Evolutionary conservation across 805 yeast genomes (phyloP), one percentile per base, ranked within the genome.

Genomic region (Jamesozyma jinghongensis): DNA sequence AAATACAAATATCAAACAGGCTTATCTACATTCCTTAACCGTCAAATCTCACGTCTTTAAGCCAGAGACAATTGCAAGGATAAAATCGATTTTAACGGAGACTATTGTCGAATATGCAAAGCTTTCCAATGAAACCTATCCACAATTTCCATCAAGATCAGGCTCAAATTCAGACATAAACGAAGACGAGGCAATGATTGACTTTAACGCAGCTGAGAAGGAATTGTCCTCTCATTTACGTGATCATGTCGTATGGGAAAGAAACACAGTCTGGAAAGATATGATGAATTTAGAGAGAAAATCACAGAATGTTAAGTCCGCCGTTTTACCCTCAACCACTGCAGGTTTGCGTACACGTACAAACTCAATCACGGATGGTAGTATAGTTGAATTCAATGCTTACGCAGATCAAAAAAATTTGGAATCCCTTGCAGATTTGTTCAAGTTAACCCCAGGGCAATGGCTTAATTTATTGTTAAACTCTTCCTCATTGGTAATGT

Each of bases 221-320:
- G 76, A 70, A 61, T 61, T 78, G 33, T 63, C 71, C 40, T 54
- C 74, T 44, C 73, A 76, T 65, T 64, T 90, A 48, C 71, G 97
- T 48, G 98, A 90, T 53, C 94, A 90, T 60, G 84, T 90, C 28
- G 95, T 88, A 16, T 90, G 96, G 94, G 97, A 90, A 64, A 74
- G 98, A 61, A 87, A 87, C 59, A 90, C 97, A 0, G 97, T 90
- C 22, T 90, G 98, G 98, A 80, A 92, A 57, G 97, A 90, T 61
- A 80, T 90, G 81, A 81, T 90, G 57, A 90, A 92, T 18, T 63
- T 88, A 52, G 96, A 88, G 59, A 74, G 95, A 50, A 84, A 84
- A 53, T 69, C 88, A 1, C 90, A 87, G 52, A 86, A 85, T 17
- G 87, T 88, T 47, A 66, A 63, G 36, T 60, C 71, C n/a, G 29